Percentiles rank a stretch among this genome's conserved stretches.
These are phyloP conservation scores for Fragaria nilgerrensis DNA, from an alignment of 306 rosid species.

Conservation along the genomic window DNA sequence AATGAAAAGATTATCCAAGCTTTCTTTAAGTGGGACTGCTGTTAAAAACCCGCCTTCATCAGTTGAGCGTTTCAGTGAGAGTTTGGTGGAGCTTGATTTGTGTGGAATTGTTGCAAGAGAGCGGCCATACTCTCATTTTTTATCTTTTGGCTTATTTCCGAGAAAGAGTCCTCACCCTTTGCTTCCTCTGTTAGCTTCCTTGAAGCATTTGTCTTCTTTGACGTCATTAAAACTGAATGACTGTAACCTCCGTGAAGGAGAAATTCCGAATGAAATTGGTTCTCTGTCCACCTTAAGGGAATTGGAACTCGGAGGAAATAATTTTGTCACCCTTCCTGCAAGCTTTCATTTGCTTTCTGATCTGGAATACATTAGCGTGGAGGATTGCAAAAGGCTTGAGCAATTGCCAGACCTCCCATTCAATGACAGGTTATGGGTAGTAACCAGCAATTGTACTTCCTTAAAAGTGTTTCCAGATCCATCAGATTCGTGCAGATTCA, in stretches of 20 bases:
- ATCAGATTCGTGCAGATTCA: too few relatives aligned
- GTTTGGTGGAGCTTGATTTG: constrained; percentile 11
- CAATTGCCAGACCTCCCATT: constrained; percentile 18
- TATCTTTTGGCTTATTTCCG: neutral
- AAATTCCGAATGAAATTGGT: constrained; percentile 9
- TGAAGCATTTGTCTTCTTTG: constrained; percentile 11
- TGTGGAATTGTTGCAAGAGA: neutral
- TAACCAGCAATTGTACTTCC: neutral
- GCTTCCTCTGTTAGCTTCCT: neutral
- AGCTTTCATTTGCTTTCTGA: constrained; percentile 17
- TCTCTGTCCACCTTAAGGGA: neutral
- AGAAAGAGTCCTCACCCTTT: neutral
- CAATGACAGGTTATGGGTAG: neutral
- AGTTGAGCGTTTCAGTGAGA: neutral
- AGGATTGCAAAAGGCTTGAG: constrained; percentile 12
- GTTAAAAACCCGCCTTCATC: constrained; percentile 12
- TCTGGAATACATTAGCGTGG: neutral
- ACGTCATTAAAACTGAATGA: neutral
- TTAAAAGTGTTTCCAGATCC: neutral
- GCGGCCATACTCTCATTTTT: neutral
- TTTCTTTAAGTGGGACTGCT: constrained; percentile 6
- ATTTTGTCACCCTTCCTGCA: constrained; percentile 10
- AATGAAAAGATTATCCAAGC: constrained; percentile 8
- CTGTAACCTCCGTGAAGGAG: constrained; percentile 14
- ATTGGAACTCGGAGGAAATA: constrained; percentile 12